Evolutionary conservation across 306 rosid genomes (phyloP).

Genomic region (Corylus heterophylla): DNA sequence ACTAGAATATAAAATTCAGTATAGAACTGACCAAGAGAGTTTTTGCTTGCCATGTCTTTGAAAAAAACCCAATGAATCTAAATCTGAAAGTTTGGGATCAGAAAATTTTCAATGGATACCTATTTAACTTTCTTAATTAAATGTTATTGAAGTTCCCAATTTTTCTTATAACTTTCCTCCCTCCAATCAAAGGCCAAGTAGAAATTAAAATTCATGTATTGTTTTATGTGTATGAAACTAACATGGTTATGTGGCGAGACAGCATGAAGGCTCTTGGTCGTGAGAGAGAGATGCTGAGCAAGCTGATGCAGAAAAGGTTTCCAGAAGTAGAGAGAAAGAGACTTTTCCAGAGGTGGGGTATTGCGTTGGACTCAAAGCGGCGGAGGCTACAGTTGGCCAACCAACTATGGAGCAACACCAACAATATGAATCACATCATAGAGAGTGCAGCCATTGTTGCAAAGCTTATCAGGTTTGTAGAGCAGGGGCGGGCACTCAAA

Average conservation of each 20-base stretch:
- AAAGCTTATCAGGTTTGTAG: constrained; percentile 71
- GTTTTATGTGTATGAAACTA: constrained; percentile 4
- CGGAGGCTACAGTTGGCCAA: constrained; percentile 80
- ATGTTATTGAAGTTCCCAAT: not conserved
- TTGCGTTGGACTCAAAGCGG: constrained; percentile 75
- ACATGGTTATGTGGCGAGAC: constrained; percentile 34
- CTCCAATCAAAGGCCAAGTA: not conserved
- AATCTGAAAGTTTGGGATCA: not conserved
- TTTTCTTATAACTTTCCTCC: not conserved
- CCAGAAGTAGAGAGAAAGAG: constrained; percentile 64
- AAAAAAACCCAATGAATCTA: not conserved
- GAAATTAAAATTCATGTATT: not conserved
- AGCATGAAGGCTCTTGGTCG: constrained; percentile 68
- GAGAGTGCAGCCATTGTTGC: constrained; percentile 87
- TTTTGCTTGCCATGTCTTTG: not conserved
- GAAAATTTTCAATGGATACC: not conserved
- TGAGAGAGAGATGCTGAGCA: constrained; percentile 74
- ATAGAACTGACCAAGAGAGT: not conserved
- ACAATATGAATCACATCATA: constrained; percentile 55
- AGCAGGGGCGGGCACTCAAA: constrained; percentile 76
- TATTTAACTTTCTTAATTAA: too few species aligned
- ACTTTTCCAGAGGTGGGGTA: constrained; percentile 73
- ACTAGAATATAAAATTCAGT: not conserved
- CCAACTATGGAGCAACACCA: constrained; percentile 62
- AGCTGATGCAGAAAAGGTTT: constrained; percentile 78